Conservation (phyloP, 73 alveolate species). For the Tetrahymena thermophila region DNA sequence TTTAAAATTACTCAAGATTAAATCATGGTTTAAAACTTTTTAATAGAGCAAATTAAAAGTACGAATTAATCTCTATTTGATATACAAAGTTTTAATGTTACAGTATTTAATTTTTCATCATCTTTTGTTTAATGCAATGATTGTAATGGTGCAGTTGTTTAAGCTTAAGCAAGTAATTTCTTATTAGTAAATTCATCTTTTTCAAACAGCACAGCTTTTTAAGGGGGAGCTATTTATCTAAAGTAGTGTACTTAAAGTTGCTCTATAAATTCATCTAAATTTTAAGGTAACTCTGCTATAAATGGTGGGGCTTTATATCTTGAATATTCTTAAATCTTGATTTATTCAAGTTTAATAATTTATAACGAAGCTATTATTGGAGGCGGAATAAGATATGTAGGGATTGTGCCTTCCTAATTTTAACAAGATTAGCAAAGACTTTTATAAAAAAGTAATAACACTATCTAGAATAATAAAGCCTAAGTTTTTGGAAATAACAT, state of each 20-base stretch:
- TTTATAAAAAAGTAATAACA: no score
- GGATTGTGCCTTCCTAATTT: neutral
- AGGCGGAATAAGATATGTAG: neutral
- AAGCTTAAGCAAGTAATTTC: neutral
- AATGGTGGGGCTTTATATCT: neutral
- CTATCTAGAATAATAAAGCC: neutral
- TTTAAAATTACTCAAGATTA: no score
- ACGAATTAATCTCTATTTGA: neutral
- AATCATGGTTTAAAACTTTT: no score
- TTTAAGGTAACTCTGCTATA: neutral
- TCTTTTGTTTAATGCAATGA: neutral
- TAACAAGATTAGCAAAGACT: no score
- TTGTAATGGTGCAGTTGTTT: neutral
- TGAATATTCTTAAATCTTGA: no score
- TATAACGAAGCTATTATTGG: neutral
- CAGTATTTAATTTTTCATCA: neutral
- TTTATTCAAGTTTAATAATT: neutral
- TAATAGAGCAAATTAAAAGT: no score
- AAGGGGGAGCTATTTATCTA: neutral
- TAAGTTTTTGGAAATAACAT: neutral
- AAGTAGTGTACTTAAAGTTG: neutral
- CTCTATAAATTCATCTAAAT: neutral
- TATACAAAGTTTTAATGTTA: neutral
- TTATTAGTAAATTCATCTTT: neutral
- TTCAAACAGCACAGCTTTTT: no score